Percentiles rank a stretch among this genome's conserved stretches.
Evolutionary conservation across 768 basidiomycete genomes (phyloP).

Genomic region (Tylopilus sp.): DNA sequence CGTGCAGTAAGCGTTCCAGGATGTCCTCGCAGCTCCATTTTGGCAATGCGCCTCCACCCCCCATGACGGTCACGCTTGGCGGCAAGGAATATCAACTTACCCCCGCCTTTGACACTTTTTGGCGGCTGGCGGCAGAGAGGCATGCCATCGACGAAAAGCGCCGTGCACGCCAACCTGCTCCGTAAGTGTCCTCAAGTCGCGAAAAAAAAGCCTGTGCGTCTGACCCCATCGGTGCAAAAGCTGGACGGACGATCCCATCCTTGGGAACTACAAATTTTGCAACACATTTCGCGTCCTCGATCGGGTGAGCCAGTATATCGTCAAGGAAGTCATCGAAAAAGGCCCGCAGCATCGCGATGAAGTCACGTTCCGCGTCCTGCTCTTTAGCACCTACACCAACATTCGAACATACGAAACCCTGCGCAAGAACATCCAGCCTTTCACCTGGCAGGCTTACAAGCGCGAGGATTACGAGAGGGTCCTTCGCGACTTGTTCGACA

Average conservation of each 20-base stretch:
- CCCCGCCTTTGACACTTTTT: constrained; percentile 58
- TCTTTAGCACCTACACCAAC: constrained; percentile 71
- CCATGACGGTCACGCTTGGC: constrained; percentile 32
- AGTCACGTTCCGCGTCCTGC: constrained; percentile 63
- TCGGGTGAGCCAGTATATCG: constrained; percentile 64
- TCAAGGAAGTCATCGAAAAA: constrained; percentile 64
- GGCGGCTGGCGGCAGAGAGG: constrained; percentile 54
- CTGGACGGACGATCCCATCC: constrained; percentile 66
- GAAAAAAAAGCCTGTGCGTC: background rate
- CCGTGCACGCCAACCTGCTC: constrained; percentile 43
- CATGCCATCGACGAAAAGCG: constrained; percentile 55
- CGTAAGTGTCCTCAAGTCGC: constrained; percentile 40
- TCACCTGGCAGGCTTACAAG: constrained; percentile 60
- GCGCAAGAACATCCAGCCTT: constrained; percentile 45
- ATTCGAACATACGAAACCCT: constrained; percentile 72
- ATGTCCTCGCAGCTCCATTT: constrained; percentile 17
- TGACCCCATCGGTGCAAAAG: constrained; percentile 32
- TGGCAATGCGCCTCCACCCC: constrained; percentile 13
- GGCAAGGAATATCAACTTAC: constrained; percentile 42
- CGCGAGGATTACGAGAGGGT: constrained; percentile 50
- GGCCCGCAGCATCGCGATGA: constrained; percentile 60
- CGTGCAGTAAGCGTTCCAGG: constrained; percentile 25
- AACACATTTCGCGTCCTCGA: constrained; percentile 76
- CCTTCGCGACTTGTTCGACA: constrained; percentile 39
- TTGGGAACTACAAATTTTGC: constrained; percentile 59